Evolutionary conservation across 148 eudicot species (phyloP).

Genomic region (Talinum fruticosum): DNA sequence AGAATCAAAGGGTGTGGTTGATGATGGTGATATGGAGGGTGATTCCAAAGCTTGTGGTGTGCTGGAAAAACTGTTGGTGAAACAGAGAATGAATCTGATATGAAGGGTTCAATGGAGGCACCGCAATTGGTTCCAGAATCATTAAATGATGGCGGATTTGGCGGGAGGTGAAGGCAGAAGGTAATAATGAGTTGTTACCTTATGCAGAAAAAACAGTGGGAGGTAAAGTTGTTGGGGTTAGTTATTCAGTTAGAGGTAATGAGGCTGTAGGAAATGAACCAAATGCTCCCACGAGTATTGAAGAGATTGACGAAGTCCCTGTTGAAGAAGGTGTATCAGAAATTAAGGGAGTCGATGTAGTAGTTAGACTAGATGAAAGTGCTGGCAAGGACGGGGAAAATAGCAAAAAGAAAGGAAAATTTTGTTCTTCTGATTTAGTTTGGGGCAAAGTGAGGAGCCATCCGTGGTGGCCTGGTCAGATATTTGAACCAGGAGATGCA

Average conservation of each 20-base stretch:
- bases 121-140: slow-evolving; percentile 2
- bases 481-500: slow-evolving; percentile 57
- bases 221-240: slow-evolving; percentile 6
- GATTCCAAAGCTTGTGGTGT: not conserved
- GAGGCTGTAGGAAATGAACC: not conserved
- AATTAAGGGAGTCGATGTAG: slow-evolving; percentile 9
- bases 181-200: not conserved
- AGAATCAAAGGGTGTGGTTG: not conserved
- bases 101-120: slow-evolving; percentile 1
- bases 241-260: slow-evolving; percentile 4
- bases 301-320: not conserved
- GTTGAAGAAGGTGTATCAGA: not conserved
- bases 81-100: not conserved
- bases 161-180: not conserved
- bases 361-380: slow-evolving; percentile 10
- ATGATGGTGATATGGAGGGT: not conserved
- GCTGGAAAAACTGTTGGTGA: not conserved
- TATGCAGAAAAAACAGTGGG: not conserved
- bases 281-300: not conserved
- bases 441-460: slow-evolving; percentile 91
- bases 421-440: slow-evolving; percentile 52
- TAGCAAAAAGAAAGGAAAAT: slow-evolving; percentile 35
- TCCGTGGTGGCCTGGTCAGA: slow-evolving; percentile 98
- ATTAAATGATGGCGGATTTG: not conserved
- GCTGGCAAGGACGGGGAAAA: slow-evolving; percentile 2